Percentiles rank a stretch among this genome's conserved stretches.
Conservation (phyloP, 2,329 filamentous ascomycete genomes). For the Fusarium sp. region DNA sequence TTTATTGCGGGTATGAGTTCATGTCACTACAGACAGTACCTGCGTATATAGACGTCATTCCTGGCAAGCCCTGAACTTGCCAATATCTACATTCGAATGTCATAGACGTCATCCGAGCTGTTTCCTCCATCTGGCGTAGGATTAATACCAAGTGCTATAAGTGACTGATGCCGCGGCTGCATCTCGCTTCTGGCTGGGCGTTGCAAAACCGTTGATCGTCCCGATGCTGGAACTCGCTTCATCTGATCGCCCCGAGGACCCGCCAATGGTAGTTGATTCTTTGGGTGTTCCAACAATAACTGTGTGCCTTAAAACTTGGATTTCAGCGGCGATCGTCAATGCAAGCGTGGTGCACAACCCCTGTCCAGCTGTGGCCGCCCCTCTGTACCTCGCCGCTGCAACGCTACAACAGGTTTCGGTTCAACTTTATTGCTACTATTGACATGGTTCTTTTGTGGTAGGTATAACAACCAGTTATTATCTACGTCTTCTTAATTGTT, state of each 20-base stretch:
- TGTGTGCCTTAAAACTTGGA: background rate
- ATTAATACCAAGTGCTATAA: background rate
- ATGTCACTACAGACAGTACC: background rate
- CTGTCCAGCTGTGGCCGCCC: slow-evolving; percentile 24
- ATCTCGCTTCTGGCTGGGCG: background rate
- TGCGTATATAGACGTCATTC: background rate
- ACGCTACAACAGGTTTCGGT: slow-evolving; percentile 36
- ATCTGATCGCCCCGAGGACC: slow-evolving; percentile 20
- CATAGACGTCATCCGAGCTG: background rate
- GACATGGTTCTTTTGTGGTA: slow-evolving; percentile 13
- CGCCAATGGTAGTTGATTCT: slow-evolving; percentile 10
- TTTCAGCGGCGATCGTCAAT: slow-evolving; percentile 24
- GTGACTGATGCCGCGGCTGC: background rate
- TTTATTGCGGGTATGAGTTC: too few relatives aligned
- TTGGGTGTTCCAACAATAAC: background rate
- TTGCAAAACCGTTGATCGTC: slow-evolving; percentile 1
- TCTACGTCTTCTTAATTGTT: slow-evolving; percentile 3
- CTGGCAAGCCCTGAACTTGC: background rate
- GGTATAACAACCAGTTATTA: slow-evolving; percentile 3
- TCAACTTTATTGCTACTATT: slow-evolving; percentile 17
- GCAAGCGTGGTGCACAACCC: slow-evolving; percentile 12
- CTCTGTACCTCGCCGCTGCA: slow-evolving; percentile 22
- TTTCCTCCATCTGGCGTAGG: background rate
- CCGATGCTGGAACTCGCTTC: slow-evolving; percentile 17
- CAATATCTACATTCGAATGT: background rate